Conservation (phyloP, 2,329 filamentous ascomycete species). For the Aspergillus chevalieri region DNA sequence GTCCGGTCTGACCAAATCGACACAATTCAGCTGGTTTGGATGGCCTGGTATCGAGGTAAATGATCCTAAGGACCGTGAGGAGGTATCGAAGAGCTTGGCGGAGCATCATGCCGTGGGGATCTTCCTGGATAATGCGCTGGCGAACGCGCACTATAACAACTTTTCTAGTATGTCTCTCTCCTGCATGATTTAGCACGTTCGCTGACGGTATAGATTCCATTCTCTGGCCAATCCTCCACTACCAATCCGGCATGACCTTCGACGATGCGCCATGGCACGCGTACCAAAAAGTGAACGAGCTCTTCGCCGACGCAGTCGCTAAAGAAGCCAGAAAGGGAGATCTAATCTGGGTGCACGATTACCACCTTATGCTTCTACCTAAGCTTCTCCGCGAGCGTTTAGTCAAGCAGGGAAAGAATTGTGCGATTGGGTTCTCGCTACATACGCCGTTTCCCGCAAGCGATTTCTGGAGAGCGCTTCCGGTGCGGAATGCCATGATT, state of each 20-base stretch:
- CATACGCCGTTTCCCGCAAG: conserved; percentile 91
- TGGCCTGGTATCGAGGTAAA: conserved; percentile 88
- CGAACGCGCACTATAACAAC: conserved; percentile 89
- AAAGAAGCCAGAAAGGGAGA: conserved; percentile 78
- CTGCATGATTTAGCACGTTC: not conserved
- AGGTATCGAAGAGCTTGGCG: conserved; percentile 65
- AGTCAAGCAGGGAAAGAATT: conserved; percentile 63
- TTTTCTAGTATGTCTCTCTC: conserved; percentile 69
- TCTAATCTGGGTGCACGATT: conserved; percentile 92
- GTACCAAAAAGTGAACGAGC: conserved; percentile 79
- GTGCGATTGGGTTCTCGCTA: conserved; percentile 92
- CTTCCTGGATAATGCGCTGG: conserved; percentile 79
- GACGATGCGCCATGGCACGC: conserved; percentile 83
- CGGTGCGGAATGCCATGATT: conserved; percentile 77
- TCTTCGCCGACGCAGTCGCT: conserved; percentile 79
- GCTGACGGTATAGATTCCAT: conserved; percentile 63
- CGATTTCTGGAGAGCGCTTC: conserved; percentile 87
- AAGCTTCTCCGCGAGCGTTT: conserved; percentile 76
- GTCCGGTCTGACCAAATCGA: conserved; percentile 80
- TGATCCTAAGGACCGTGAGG: conserved; percentile 60
- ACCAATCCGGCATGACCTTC: conserved; percentile 90
- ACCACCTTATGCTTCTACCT: conserved; percentile 92
- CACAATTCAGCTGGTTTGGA: conserved; percentile 90
- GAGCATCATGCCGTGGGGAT: conserved; percentile 80
- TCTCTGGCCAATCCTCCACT: conserved; percentile 94